phyloP scores from a whole-genome alignment of 192 early-diverging fungal genomes.

The Coemansia furcata region DNA sequence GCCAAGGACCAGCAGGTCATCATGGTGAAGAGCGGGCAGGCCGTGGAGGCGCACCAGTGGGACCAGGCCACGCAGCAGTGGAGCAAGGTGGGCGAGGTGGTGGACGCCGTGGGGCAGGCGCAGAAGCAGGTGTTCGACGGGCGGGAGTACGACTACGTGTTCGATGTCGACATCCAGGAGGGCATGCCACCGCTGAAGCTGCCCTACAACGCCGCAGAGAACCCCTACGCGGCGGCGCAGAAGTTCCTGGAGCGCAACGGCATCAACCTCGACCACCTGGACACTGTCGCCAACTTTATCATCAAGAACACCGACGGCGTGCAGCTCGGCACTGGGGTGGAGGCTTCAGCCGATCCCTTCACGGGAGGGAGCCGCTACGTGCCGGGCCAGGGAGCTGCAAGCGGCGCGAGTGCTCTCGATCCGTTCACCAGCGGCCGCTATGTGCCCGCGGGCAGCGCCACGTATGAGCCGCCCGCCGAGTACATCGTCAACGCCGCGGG shows the following conservation, averaged over 20 bases:
- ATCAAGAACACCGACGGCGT: constrained; percentile 73
- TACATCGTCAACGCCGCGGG: constrained; percentile 70
- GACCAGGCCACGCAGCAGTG: constrained; percentile 58
- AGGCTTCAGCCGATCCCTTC: constrained; percentile 24
- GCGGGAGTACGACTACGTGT: constrained; percentile 95
- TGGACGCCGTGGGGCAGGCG: constrained; percentile 76
- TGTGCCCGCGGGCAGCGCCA: constrained; percentile 12
- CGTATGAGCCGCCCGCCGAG: constrained; percentile 24
- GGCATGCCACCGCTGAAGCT: constrained; percentile 81
- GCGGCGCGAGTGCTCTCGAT: constrained; percentile 18
- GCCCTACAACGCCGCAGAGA: constrained; percentile 90
- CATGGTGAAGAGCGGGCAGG: constrained; percentile 76
- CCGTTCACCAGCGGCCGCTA: constrained; percentile 22
- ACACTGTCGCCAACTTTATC: constrained; percentile 95
- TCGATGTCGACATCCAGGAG: constrained; percentile 92
- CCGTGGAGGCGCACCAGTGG: constrained; percentile 92
- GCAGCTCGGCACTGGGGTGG: constrained; percentile 12
- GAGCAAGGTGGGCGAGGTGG: constrained; percentile 90
- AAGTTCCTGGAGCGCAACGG: constrained; percentile 81
- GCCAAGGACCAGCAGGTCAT: constrained; percentile 78
- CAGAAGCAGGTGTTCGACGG: constrained; percentile 82
- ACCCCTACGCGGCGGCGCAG: constrained; percentile 92
- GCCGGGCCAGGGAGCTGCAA: constrained; percentile 28
- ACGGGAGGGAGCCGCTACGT: constrained; percentile 63
- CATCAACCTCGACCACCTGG: constrained; percentile 79